Conservation (phyloP, 352 stramenopile genomes). For the Globisporangium spiculum region DNA sequence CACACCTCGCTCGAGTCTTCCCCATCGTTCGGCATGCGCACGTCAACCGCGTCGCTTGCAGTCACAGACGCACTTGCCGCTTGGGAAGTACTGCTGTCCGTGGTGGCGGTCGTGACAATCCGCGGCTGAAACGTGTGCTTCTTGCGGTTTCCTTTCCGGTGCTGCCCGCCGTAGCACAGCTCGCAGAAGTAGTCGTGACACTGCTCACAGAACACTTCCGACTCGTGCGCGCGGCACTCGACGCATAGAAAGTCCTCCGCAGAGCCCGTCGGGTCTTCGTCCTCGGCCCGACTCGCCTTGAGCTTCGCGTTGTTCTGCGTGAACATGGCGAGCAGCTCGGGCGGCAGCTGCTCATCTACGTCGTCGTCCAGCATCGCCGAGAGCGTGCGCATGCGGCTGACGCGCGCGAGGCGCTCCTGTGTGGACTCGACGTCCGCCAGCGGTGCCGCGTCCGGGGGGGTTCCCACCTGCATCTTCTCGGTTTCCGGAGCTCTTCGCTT, state of each 20-base stretch:
- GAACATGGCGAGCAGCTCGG: slow-evolving; percentile 52
- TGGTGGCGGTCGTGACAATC: slow-evolving; percentile 23
- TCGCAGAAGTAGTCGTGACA: slow-evolving; percentile 89
- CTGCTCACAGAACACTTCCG: slow-evolving; percentile 83
- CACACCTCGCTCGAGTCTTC: slow-evolving; percentile 19
- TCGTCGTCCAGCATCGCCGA: slow-evolving; percentile 78
- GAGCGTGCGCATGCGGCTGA: slow-evolving; percentile 76
- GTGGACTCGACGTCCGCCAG: slow-evolving; percentile 1
- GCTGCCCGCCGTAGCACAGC: slow-evolving; percentile 78
- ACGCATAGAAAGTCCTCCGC: slow-evolving; percentile 57
- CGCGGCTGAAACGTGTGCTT: slow-evolving; percentile 76
- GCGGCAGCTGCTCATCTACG: slow-evolving; percentile 51
- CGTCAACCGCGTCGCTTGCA: not conserved
- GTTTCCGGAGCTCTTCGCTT: not conserved
- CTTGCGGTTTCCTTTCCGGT: slow-evolving; percentile 80
- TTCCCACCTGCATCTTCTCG: slow-evolving; percentile 1
- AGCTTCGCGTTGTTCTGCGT: slow-evolving; percentile 20
- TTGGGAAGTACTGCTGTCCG: not conserved
- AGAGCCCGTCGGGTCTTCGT: slow-evolving; percentile 15
- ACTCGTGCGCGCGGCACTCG: slow-evolving; percentile 64
- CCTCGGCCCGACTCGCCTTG: slow-evolving; percentile 17
- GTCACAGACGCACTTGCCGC: not conserved
- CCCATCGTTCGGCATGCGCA: slow-evolving; percentile 18
- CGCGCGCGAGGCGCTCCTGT: slow-evolving; percentile 35
- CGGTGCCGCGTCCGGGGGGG: not conserved